Conservation (phyloP, 352 stramenopile species). For the Pythium monospermum region DNA sequence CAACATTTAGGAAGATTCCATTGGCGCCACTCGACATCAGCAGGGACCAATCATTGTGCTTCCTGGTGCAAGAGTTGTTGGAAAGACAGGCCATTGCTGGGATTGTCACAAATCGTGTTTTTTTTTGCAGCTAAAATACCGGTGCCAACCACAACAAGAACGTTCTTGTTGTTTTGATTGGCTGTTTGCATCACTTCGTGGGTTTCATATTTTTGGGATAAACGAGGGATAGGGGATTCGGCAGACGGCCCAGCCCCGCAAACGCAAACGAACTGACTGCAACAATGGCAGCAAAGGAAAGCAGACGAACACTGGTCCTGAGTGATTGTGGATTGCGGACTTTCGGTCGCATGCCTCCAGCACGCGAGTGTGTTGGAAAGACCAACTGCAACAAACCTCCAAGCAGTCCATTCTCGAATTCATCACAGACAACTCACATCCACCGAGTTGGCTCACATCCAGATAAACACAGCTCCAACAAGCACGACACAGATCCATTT, state of each 20-base stretch:
- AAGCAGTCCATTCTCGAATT: constrained; percentile 30
- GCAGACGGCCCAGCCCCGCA: constrained; percentile 5
- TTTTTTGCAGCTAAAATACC: background rate
- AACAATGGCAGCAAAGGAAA: constrained; percentile 11
- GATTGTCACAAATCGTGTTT: constrained; percentile 6
- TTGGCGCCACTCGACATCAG: constrained; percentile 3
- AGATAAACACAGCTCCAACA: constrained; percentile 17
- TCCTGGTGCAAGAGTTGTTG: background rate
- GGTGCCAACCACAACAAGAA: constrained; percentile 17
- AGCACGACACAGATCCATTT: constrained; percentile 1
- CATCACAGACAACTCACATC: constrained; percentile 3
- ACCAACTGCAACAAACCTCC: constrained; percentile 14
- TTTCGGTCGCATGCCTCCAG: background rate
- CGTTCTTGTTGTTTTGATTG: constrained; percentile 26
- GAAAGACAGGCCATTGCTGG: background rate
- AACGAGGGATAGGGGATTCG: constrained; percentile 20
- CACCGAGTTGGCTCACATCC: constrained; percentile 3
- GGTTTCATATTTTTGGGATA: constrained; percentile 7
- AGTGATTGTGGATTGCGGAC: constrained; percentile 22
- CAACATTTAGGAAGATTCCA: constrained; percentile 9
- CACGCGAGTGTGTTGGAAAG: background rate
- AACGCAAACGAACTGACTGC: constrained; percentile 18
- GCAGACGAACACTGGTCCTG: constrained; percentile 16
- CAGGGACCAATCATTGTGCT: constrained; percentile 11
- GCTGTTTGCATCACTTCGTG: constrained; percentile 6